Base-by-base conservation (phyloP, 1,139 yeast species). In the Lodderomyces metapsilosis region DNA sequence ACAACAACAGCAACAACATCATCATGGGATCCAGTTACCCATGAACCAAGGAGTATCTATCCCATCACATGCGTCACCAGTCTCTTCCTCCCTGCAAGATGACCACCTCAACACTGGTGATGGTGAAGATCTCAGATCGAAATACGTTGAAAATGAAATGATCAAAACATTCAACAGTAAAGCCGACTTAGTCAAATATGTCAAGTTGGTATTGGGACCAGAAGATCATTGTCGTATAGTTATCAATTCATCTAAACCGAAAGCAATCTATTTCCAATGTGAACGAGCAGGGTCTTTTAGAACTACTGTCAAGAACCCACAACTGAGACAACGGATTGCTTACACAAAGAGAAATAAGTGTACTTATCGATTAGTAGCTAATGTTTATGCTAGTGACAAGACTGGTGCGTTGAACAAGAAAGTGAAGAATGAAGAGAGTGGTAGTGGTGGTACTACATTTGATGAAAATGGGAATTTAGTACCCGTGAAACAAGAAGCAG, bases 231-330 rank as follows among this genome's bases (percentile, higher is more conserved):
- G 78, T 54, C 65, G 71, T 52, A 71, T 73, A 52, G 78, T 73
- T 37, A 72, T 73, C 51, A 71, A 71, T 53, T 68, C 74, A 27
- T 69, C 76, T 18, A 73, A 73, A 53, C 76, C 77, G 17, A 72
- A 73, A 54, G 78, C 78, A 2, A 74, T 73, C 12, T 73, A 73
- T 54, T 73, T 72, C 57, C 77, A 71, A 53, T 73, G 78, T 53
- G 78, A 73, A 52, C 58, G 76, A 41, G 64, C 73, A 7, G 78
- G 78, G 1, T 60, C 67, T 20, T 73, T 72, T 51, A 60, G 78
- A 53, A 73, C 78, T 36, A 73, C 78, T 2, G 78, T 73, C 40
- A 72, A 72, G 56, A 77, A 71, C 47, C 62, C 74, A 11, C 51
- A 68, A 36, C 70, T 70, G 57, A 62, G 78, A 57, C 77, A 73